A percentile compares a stretch with the other conserved stretches of the same genome.
Conservation (phyloP, 2,329 filamentous ascomycete genomes). For the Eutypella sp. region DNA sequence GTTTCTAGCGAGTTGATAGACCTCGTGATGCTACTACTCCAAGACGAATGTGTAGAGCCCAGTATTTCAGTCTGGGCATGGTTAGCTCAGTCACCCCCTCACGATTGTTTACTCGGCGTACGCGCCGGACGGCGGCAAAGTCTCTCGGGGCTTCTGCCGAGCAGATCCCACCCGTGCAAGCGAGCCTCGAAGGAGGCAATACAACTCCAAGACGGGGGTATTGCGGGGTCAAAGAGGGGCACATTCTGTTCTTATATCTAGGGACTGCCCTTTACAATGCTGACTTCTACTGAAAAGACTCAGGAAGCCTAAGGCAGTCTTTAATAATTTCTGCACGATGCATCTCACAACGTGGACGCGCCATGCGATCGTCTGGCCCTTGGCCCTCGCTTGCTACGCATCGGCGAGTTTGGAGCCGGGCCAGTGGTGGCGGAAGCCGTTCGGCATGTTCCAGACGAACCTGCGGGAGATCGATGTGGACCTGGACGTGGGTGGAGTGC, state of each 20-base stretch:
- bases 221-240: too few species aligned
- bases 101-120: neutral
- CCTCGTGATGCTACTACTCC: neutral
- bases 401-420: neutral
- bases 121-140: too few species aligned
- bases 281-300: neutral
- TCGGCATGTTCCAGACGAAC: slow-evolving; percentile 14
- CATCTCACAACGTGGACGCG: neutral
- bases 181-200: too few species aligned
- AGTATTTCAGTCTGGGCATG: neutral
- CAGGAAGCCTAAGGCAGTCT: neutral
- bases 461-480: slow-evolving; percentile 11
- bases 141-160: too few species aligned
- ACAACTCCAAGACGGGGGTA: too few species aligned
- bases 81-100: neutral
- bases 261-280: neutral
- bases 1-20: neutral
- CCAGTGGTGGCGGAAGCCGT: slow-evolving; percentile 10
- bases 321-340: neutral
- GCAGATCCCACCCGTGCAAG: too few species aligned
- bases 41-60: neutral
- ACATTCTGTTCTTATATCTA: neutral
- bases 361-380: neutral
- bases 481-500: slow-evolving; percentile 10
- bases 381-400: neutral